Percentiles rank a stretch among this genome's conserved stretches.
phyloP scores from a whole-genome alignment of 306 rosid species.

The Lupinus albus region DNA sequence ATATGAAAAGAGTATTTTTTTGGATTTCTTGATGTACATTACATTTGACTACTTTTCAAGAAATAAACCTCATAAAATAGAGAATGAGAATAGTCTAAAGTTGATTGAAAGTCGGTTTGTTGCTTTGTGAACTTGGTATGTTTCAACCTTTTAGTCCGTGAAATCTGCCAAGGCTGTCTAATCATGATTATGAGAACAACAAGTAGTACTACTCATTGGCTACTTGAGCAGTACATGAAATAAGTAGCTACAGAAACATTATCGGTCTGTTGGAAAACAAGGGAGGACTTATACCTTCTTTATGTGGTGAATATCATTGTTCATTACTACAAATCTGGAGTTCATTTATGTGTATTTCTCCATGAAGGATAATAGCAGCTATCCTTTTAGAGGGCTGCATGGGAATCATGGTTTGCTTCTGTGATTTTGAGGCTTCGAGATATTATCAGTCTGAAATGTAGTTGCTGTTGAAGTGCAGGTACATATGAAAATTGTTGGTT shows the following conservation, averaged over 20 bases:
- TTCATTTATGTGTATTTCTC: background rate
- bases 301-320: slow-evolving; percentile 3
- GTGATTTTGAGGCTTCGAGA: slow-evolving; percentile 29
- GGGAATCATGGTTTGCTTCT: slow-evolving; percentile 12
- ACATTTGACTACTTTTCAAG: slow-evolving; percentile 64
- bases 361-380: slow-evolving; percentile 4
- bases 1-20: slow-evolving; percentile 58
- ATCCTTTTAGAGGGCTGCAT: slow-evolving; percentile 2
- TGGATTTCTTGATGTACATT: slow-evolving; percentile 80
- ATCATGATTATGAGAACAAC: slow-evolving; percentile 22
- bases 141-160: slow-evolving; percentile 23
- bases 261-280: slow-evolving; percentile 10
- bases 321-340: slow-evolving; percentile 13
- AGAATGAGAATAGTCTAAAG: slow-evolving; percentile 39
- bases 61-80: slow-evolving; percentile 45
- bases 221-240: slow-evolving; percentile 23
- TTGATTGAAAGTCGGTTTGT: slow-evolving; percentile 43
- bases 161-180: slow-evolving; percentile 17
- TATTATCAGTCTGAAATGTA: slow-evolving; percentile 1
- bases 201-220: background rate
- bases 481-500: background rate
- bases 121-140: slow-evolving; percentile 45
- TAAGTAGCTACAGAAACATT: background rate
- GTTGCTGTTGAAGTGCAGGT: slow-evolving; percentile 10
- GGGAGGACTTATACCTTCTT: background rate